These are phyloP conservation scores for Pyrenophora tritici-repentis DNA, from an alignment of 2,329 filamentous ascomycete species.

Conservation along the genomic window DNA sequence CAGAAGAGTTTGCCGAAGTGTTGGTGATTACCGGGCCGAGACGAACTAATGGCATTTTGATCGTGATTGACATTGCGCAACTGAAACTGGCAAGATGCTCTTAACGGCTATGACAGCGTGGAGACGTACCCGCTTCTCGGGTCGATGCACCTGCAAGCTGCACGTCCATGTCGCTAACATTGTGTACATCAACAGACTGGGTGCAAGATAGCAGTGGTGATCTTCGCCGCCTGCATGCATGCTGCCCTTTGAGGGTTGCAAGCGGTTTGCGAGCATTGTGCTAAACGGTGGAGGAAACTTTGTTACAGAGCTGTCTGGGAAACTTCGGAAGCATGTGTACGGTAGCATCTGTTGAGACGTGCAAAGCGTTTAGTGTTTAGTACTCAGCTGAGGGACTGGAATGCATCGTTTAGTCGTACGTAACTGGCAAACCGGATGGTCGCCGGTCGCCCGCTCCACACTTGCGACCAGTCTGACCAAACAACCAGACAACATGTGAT, in stretches of 20 bases:
- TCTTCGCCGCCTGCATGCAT: too few relatives aligned
- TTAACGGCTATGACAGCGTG: conserved; percentile 30
- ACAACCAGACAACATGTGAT: conserved; percentile 13
- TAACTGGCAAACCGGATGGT: conserved; percentile 8
- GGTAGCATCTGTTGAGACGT: conserved; percentile 9
- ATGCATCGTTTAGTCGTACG: neutral
- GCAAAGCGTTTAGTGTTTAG: neutral
- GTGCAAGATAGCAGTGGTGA: conserved; percentile 15
- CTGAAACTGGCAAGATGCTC: conserved; percentile 7
- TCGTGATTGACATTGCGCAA: conserved; percentile 5
- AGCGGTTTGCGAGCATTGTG: too few relatives aligned
- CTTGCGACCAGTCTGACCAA: neutral
- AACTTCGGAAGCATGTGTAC: neutral
- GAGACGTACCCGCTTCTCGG: conserved; percentile 31
- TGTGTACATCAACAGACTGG: conserved; percentile 35
- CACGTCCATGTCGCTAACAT: conserved; percentile 25
- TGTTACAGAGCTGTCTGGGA: neutral
- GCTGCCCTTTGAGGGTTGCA: too few relatives aligned
- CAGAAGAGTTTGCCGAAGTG: neutral
- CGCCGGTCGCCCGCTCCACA: neutral
- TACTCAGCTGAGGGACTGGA: conserved; percentile 5
- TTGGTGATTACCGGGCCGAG: conserved; percentile 7
- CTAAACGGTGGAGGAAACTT: neutral
- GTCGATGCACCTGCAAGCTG: conserved; percentile 14
- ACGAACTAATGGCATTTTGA: conserved; percentile 8